Evolutionary conservation across 805 yeast genomes (phyloP), one percentile per base, ranked within the genome.

Genomic region (Nakazawaea ishiwadae): DNA sequence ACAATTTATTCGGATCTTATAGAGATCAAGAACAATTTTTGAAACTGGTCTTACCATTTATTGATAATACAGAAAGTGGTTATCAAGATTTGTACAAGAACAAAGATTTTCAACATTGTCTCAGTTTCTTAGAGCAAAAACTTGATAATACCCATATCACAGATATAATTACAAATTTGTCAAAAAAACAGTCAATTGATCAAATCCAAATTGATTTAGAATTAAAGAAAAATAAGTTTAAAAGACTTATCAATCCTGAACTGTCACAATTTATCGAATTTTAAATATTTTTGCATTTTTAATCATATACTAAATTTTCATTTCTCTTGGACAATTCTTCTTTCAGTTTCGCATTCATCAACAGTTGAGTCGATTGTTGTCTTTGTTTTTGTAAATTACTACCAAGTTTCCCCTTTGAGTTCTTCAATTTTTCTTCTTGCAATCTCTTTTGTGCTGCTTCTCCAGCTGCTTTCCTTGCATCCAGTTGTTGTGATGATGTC

Each of bases 401-500:
- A 17, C 45, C 45, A 20, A 42, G 30, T 33, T 32, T 33, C 20
- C 45, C 45, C 33, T n/a, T n/a, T n/a, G n/a, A n/a, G n/a, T 42
- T 19, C 20, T 42, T 42, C 14, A 27, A 12, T 14, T 20, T 32
- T 17, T 37, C 12, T 8, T 28, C 36, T 19, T 33, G 30, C 23
- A 32, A 29, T 14, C 45, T 37, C 21, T 29, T 27, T 29, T 26
- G 27, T 14, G 45, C 45, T 2, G 45, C 45, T 7, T 34, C 42
- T 4, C 35, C 45, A 9, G 45, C 45, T 14, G 39, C 39, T 21
- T 17, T 29, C 19, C 31, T 42, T 11, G 40, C 29, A 16, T 42
- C 40, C 21, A 16, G 28, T 14, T 23, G 11, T 28, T n/a, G 28
- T 14, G 5, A 19, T n/a, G 10, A 16, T 21, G 23, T 18, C 19